These are phyloP conservation scores for Austroboletus novae-zelandiae DNA, from an alignment of 1,284 basidiomycete genomes.

Conservation along the genomic window DNA sequence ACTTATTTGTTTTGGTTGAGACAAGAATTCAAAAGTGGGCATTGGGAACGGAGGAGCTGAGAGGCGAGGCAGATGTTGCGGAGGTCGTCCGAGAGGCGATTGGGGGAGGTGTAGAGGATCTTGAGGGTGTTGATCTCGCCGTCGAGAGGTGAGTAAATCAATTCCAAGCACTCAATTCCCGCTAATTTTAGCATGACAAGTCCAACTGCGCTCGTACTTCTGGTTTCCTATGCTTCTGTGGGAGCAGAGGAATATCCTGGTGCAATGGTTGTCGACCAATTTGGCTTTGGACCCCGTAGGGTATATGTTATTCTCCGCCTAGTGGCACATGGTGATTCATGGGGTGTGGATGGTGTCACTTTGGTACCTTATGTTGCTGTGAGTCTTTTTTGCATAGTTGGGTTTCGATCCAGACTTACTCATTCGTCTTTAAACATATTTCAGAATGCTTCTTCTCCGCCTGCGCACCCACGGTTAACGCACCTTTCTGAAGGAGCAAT, in stretches of 20 bases:
- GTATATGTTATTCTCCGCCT: constrained; percentile 63
- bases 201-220: constrained; percentile 51
- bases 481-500: constrained; percentile 55
- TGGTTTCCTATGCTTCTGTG: constrained; percentile 60
- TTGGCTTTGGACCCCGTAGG: constrained; percentile 47
- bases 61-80: constrained; percentile 53
- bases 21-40: constrained; percentile 68
- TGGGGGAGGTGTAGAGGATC: constrained; percentile 44
- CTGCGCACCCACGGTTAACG: constrained; percentile 66
- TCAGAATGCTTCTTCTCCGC: constrained; percentile 65
- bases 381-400: constrained; percentile 27
- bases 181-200: constrained; percentile 29
- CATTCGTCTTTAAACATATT: not conserved
- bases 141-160: constrained; percentile 49
- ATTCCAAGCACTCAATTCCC: constrained; percentile 3
- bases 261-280: constrained; percentile 41
- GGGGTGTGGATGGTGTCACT: constrained; percentile 38
- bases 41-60: constrained; percentile 57
- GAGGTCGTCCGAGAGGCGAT: constrained; percentile 44
- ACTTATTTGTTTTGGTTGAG: constrained; percentile 65
- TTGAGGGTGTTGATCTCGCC: constrained; percentile 69
- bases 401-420: not conserved
- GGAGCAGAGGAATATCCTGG: constrained; percentile 46
- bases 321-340: constrained; percentile 25
- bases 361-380: constrained; percentile 76